phyloP scores from a whole-genome alignment of 2,329 filamentous ascomycete genomes.

The Aspergillus pseudonomiae region DNA sequence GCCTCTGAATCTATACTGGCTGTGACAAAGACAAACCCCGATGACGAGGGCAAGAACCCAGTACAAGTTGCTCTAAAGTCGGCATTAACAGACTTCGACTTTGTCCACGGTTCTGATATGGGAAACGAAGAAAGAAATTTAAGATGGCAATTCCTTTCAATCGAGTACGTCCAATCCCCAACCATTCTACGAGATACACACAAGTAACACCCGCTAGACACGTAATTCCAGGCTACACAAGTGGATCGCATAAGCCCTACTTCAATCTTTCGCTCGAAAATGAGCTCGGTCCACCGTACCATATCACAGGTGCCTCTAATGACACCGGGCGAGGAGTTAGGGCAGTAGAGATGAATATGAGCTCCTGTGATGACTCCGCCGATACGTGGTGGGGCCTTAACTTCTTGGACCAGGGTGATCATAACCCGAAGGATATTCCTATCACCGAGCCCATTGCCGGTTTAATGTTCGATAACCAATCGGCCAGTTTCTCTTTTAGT shows the following conservation, averaged over 20 bases:
- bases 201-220: not conserved
- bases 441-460: not conserved
- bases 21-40: not conserved
- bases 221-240: not conserved
- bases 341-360: slow-evolving; percentile 7
- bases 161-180: not conserved
- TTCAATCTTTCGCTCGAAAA: slow-evolving; percentile 12
- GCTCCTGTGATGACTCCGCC: not conserved
- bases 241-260: not conserved
- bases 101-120: not conserved
- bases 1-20: not conserved
- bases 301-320: not conserved
- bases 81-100: not conserved
- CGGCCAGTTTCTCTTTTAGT: not conserved
- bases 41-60: not conserved
- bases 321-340: not conserved
- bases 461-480: slow-evolving; percentile 6
- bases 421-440: not conserved
- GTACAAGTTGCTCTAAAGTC: not conserved
- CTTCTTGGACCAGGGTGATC: not conserved
- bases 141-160: not conserved
- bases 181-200: not conserved
- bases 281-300: not conserved
- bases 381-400: slow-evolving; percentile 6
- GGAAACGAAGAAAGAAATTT: not conserved